Percentiles rank a stretch among this genome's conserved stretches.
Conservation (phyloP, 169 alveolate species). For the Cryptosporidium felis region DNA sequence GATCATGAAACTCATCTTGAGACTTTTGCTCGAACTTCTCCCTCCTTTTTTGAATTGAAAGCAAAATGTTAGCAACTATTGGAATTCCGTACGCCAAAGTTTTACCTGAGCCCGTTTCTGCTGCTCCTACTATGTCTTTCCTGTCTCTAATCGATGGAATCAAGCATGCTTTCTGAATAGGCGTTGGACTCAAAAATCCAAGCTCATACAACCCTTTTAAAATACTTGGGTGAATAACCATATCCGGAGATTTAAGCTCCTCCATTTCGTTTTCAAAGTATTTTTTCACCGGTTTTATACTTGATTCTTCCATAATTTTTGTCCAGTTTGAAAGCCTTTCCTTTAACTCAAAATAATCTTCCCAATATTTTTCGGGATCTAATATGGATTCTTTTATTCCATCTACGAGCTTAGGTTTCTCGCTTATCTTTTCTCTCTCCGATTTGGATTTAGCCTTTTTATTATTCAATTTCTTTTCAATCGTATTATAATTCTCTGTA, state of each 20-base stretch:
- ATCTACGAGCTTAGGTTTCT: too few species aligned
- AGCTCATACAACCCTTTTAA: conserved; percentile 60
- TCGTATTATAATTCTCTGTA: too few species aligned
- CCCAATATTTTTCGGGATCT: conserved; percentile 70
- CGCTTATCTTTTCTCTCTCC: too few species aligned
- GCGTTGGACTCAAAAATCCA: conserved; percentile 67
- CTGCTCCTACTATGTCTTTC: conserved; percentile 74
- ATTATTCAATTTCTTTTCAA: too few species aligned
- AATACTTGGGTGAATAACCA: conserved; percentile 72
- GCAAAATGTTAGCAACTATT: conserved; percentile 55
- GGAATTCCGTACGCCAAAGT: conserved; percentile 75
- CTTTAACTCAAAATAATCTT: conserved; percentile 30
- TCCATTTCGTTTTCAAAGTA: neutral
- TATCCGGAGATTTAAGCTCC: conserved; percentile 43
- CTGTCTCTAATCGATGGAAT: conserved; percentile 73
- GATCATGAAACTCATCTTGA: neutral
- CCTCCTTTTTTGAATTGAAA: conserved; percentile 30
- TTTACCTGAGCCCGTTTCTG: conserved; percentile 76
- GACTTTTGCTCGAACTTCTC: conserved; percentile 32
- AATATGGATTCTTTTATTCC: neutral
- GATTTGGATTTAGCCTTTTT: too few species aligned
- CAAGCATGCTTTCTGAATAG: conserved; percentile 59
- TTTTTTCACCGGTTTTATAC: neutral
- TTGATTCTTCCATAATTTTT: conserved; percentile 10
- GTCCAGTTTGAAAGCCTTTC: conserved; percentile 31